Evolutionary conservation across 495 filamentous ascomycete genomes (phyloP), one percentile per base, ranked within the genome.

Genomic region (Podospora anserina): DNA sequence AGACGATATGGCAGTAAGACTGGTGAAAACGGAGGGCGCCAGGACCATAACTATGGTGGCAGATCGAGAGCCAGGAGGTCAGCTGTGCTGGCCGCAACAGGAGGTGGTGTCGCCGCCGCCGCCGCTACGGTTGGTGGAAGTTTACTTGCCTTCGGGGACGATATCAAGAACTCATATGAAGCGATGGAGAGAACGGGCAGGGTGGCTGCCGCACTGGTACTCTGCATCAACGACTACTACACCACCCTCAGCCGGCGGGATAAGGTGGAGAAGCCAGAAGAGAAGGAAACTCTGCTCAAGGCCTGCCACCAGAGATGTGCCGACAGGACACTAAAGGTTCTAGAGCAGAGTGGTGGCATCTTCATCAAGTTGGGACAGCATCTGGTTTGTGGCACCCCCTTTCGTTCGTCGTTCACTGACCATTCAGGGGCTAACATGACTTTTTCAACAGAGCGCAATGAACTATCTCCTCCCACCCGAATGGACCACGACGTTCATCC

Each of bases 301-400:
- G 88, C 88, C 72, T 98, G 95, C 76, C 95, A 99, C 80, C 90
- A 94, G 77, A 87, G 95, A 74, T 99, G 95, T 79, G 96, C 95
- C 15, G 73, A 78, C 63, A 88, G 95, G 65, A 97, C 95, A 13
- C 81, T 98, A 19, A 83, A 84, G 49, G 93, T 95, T 0, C 80
- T 99, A 30, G 94, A 99, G 82, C 91, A 89, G 81, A 98, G 96
- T 80, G 95, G 95, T 53, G 96, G 94, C 5, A 93, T 99, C 72
- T 99, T 98, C 72, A 98, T 99, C 74, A 99, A 99, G 78, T 80
- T 99, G 28, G 95, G 95, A 26, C 95, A 99, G 71, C 95, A 99
- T 81, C 79, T 99, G 78, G 86, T 88, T 81, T 66, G 74, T 68
- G 32, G 27, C 23, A 23, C 0, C 59, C 23, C 30, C 49, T 58